Evolutionary conservation across 805 yeast species (phyloP).

Genomic region (Martiniozyma abietophila): DNA sequence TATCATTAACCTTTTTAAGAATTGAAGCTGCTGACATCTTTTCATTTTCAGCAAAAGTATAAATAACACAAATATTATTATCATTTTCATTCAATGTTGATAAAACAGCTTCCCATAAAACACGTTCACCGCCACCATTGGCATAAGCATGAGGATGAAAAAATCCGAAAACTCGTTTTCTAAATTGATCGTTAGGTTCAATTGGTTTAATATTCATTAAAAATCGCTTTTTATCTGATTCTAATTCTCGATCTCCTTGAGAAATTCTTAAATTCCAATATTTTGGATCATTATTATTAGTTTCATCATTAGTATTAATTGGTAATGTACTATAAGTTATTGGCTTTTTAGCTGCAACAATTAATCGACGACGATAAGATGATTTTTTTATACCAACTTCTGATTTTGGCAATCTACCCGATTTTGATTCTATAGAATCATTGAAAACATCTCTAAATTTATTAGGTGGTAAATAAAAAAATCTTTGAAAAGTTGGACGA

Average conservation of each 20-base stretch:
- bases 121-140: conserved; percentile 98
- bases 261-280: conserved; percentile 20
- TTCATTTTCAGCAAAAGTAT: conserved; percentile 31
- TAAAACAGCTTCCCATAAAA: conserved; percentile 87
- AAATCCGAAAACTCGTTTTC: conserved; percentile 60
- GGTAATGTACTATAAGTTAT: conserved; percentile 27
- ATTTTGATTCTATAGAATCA: conserved; percentile 13
- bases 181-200: conserved; percentile 24
- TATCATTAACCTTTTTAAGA: conserved; percentile 16
- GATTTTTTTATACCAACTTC: conserved; percentile 22
- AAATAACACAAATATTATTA: conserved; percentile 53
- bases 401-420: conserved; percentile 15
- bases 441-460: conserved; percentile 20
- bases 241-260: conserved; percentile 15
- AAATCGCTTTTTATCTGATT: conserved; percentile 14
- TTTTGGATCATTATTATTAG: conserved; percentile 12
- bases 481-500: conserved; percentile 17
- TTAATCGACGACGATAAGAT: conserved; percentile 23
- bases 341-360: conserved; percentile 25
- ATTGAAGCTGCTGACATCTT: conserved; percentile 19
- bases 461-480: conserved; percentile 22
- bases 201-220: conserved; percentile 19
- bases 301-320: conserved; percentile 13
- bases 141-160: conserved; percentile 95
- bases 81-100: conserved; percentile 46